Evolutionary conservation across 148 eudicot species (phyloP).

Genomic region (Fagopyrum esculentum): DNA sequence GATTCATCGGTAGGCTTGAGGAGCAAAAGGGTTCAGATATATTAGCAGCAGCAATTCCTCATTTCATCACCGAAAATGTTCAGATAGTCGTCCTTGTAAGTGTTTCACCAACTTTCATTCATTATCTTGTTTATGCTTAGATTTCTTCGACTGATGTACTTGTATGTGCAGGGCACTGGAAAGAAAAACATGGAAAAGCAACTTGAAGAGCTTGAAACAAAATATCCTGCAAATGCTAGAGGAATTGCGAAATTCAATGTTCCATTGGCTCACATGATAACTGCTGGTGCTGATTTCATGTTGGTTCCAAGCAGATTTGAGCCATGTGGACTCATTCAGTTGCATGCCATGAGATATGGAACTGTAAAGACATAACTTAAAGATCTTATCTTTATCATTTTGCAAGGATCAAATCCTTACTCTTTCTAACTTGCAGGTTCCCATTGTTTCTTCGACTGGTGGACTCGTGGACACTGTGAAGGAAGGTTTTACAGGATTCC

Average conservation of each 20-base stretch:
- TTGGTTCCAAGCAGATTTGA: constrained; percentile 90
- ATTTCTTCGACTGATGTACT: not conserved
- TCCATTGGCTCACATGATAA: constrained; percentile 81
- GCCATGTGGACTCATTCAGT: constrained; percentile 95
- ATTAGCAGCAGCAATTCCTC: constrained; percentile 63
- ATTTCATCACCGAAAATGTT: constrained; percentile 55
- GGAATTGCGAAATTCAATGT: constrained; percentile 84
- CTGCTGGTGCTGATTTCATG: constrained; percentile 82
- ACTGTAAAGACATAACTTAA: constrained; percentile 33
- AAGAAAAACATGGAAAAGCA: constrained; percentile 74
- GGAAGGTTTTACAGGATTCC: constrained; percentile 94
- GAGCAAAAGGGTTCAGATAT: constrained; percentile 97
- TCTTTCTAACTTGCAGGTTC: constrained; percentile 38
- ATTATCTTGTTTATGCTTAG: not conserved
- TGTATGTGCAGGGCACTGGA: constrained; percentile 66
- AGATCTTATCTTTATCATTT: not conserved
- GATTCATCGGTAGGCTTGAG: constrained; percentile 95
- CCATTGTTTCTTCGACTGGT: constrained; percentile 92
- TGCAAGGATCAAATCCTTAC: not conserved
- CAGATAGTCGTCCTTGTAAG: constrained; percentile 82
- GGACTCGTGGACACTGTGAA: constrained; percentile 89
- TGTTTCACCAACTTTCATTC: not conserved
- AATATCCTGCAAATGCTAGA: constrained; percentile 67
- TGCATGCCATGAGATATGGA: constrained; percentile 96
- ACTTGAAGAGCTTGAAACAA: constrained; percentile 56